phyloP scores from a whole-genome alignment of 495 filamentous ascomycete genomes.

The Aspergillus coremiiformis region DNA sequence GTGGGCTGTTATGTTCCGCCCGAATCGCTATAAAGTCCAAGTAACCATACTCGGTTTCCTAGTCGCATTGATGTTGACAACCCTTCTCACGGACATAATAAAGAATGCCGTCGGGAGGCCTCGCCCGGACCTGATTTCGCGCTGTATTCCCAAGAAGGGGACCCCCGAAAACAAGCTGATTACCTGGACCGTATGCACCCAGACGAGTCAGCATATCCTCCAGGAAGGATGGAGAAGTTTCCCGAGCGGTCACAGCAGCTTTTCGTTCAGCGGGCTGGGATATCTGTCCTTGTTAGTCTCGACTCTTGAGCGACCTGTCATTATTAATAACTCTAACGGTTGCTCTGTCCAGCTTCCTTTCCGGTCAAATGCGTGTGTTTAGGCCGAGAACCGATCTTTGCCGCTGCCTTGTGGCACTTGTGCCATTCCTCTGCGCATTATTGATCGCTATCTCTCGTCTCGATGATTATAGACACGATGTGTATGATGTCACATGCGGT shows the following conservation, averaged over 20 bases:
- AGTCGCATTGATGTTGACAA: conserved; percentile 68
- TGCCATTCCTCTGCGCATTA: conserved; percentile 70
- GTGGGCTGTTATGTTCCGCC: conserved; percentile 54
- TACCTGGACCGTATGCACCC: conserved; percentile 69
- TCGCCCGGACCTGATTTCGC: conserved; percentile 78
- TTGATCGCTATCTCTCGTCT: conserved; percentile 87
- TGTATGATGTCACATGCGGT: conserved; percentile 81
- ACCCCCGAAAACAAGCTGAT: conserved; percentile 64
- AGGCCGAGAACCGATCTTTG: conserved; percentile 65
- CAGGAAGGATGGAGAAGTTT: conserved; percentile 94
- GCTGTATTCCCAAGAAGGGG: conserved; percentile 66
- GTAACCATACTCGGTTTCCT: conserved; percentile 74
- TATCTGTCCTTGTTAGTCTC: conserved; percentile 58
- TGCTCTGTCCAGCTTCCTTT: conserved; percentile 49
- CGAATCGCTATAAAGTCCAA: conserved; percentile 71
- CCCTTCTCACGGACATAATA: conserved; percentile 80
- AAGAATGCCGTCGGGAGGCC: conserved; percentile 91
- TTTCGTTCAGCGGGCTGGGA: conserved; percentile 79
- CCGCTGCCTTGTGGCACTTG: conserved; percentile 47
- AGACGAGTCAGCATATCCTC: conserved; percentile 65
- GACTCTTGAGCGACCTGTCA: background rate
- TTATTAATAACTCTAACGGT: background rate
- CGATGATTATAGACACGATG: conserved; percentile 92
- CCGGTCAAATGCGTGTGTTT: conserved; percentile 72
- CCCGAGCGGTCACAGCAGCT: conserved; percentile 80